Conservation (phyloP, 345 rosid species). For the Eucalyptus sp. region DNA sequence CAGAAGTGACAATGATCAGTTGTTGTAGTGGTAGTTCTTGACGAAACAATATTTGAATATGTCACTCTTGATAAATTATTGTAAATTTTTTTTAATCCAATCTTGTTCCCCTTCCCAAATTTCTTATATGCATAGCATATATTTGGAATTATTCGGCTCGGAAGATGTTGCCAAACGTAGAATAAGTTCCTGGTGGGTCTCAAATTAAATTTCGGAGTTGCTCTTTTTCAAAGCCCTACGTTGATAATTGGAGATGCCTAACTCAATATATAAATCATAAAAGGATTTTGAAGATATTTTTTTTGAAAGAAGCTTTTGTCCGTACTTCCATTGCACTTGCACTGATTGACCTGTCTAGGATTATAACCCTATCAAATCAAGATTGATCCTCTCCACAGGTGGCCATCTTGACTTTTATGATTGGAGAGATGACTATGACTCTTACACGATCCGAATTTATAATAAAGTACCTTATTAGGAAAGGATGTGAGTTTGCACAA, state of each 20-base stretch:
- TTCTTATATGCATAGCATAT: neutral
- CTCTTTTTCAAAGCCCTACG: neutral
- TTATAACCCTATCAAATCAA: neutral
- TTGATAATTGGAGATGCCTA: neutral
- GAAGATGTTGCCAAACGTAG: neutral
- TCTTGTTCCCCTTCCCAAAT: neutral
- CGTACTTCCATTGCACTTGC: neutral
- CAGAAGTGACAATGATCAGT: accelerated
- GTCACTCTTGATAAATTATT: neutral
- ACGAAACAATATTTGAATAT: accelerated
- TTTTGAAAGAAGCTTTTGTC: neutral
- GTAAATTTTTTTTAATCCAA: neutral
- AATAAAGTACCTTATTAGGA: neutral
- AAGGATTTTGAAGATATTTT: neutral
- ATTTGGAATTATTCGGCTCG: neutral
- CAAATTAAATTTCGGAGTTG: neutral
- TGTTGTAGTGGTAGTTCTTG: accelerated
- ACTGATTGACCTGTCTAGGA: neutral
- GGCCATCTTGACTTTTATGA: neutral
- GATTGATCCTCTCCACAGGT: neutral
- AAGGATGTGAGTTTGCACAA: neutral
- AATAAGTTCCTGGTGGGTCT: neutral
- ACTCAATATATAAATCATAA: neutral
- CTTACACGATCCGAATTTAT: neutral
- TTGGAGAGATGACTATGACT: neutral